Conservation (phyloP, 2,329 filamentous ascomycete species). For the Fusarium verrucosum region DNA sequence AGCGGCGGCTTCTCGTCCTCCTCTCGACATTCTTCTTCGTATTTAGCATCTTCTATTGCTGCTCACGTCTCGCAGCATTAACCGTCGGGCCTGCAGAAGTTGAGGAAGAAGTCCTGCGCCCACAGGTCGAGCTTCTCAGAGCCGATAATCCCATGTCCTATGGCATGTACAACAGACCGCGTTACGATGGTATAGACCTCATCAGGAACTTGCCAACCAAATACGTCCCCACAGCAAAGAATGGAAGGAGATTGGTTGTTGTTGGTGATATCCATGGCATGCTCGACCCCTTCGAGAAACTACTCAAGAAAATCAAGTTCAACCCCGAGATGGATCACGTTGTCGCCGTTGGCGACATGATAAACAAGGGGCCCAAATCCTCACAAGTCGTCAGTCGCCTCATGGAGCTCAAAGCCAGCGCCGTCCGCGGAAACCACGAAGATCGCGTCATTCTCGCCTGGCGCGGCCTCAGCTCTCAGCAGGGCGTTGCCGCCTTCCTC, state of each 20-base stretch:
- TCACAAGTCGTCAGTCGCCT: conserved; percentile 79
- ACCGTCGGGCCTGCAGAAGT: conserved; percentile 24
- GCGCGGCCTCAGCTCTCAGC: conserved; percentile 41
- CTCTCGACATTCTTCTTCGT: conserved; percentile 48
- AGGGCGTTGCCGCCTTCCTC: conserved; percentile 43
- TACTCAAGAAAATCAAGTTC: conserved; percentile 75
- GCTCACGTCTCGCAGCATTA: conserved; percentile 46
- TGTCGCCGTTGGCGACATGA: conserved; percentile 79
- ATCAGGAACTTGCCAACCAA: conserved; percentile 46
- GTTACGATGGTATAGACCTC: conserved; percentile 47
- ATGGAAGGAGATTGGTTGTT: conserved; percentile 73
- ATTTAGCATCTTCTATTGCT: conserved; percentile 48
- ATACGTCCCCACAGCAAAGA: conserved; percentile 47
- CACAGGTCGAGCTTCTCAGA: conserved; percentile 31
- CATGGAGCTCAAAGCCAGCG: conserved; percentile 77
- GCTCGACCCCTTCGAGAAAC: conserved; percentile 68
- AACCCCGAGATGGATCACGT: conserved; percentile 70
- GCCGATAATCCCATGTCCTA: conserved; percentile 54
- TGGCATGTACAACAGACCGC: conserved; percentile 52
- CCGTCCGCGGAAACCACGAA: conserved; percentile 92
- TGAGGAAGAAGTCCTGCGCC: conserved; percentile 6
- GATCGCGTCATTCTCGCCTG: conserved; percentile 80
- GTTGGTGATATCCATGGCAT: conserved; percentile 96
- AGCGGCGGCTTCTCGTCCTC: conserved; percentile 47
- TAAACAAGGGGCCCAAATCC: conserved; percentile 89